These are phyloP conservation scores for Butyriboletus appendiculatus DNA, from an alignment of 1,284 basidiomycete genomes.

Conservation along the genomic window DNA sequence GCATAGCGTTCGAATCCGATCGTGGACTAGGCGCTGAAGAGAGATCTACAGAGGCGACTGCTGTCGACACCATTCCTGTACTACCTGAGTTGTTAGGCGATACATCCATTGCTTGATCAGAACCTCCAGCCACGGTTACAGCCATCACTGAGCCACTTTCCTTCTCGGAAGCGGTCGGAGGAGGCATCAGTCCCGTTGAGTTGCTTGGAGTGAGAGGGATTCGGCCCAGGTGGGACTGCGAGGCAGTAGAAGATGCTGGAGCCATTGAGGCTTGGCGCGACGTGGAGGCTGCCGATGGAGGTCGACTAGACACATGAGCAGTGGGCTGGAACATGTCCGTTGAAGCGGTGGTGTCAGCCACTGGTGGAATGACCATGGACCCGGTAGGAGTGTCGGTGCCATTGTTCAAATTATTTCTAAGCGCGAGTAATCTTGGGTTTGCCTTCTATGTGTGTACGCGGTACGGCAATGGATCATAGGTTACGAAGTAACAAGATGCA, in stretches of 20 bases:
- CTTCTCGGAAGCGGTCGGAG: not conserved
- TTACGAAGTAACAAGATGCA: not conserved
- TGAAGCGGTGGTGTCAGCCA: conserved; percentile 3
- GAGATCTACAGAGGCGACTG: not conserved
- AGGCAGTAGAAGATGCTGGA: not conserved
- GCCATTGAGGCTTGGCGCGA: not conserved
- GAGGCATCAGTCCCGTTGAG: conserved; percentile 3
- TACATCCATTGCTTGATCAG: not conserved
- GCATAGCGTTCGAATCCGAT: not conserved
- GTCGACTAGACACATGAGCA: conserved; percentile 1
- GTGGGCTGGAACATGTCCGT: not conserved
- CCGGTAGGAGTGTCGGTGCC: not conserved
- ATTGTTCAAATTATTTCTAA: not conserved
- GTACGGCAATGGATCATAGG: not conserved
- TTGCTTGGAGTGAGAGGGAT: not conserved
- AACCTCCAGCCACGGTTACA: not conserved
- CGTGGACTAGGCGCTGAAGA: not conserved
- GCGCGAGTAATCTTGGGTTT: not conserved
- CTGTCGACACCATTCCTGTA: not conserved
- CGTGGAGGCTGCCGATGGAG: not conserved
- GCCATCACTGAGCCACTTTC: not conserved
- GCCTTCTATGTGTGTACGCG: not conserved
- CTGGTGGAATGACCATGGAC: not conserved
- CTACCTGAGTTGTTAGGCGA: not conserved
- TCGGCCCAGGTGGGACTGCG: not conserved